A percentile compares a stretch with the other conserved stretches of the same genome.
Evolutionary conservation across 352 stramenopile genomes (phyloP).

Genomic region (Lagenidium giganteum): DNA sequence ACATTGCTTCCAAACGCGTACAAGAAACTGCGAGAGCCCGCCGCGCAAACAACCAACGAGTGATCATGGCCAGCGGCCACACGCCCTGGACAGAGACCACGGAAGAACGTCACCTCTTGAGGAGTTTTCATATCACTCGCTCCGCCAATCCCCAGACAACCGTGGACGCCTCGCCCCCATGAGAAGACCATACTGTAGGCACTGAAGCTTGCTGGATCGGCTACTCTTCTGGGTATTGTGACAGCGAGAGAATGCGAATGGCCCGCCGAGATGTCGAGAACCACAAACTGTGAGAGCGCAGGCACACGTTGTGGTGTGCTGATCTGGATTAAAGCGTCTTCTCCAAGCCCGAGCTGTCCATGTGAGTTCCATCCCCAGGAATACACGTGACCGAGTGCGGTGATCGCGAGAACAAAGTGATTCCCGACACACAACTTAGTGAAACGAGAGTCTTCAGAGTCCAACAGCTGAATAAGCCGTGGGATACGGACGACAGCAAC

Average conservation of each 20-base stretch:
- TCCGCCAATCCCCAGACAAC: constrained; percentile 59
- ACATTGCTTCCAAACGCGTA: constrained; percentile 72
- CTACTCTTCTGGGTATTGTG: constrained; percentile 13
- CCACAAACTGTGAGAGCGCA: constrained; percentile 17
- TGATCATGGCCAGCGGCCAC: constrained; percentile 54
- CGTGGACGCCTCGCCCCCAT: constrained; percentile 36
- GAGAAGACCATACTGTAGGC: constrained; percentile 39
- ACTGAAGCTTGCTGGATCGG: neutral
- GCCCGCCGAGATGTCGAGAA: constrained; percentile 43
- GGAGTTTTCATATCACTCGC: constrained; percentile 18
- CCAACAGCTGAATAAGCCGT: neutral
- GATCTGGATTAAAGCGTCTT: neutral
- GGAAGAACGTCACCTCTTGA: constrained; percentile 52
- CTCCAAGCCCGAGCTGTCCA: constrained; percentile 55
- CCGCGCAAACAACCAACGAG: constrained; percentile 51
- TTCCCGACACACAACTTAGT: constrained; percentile 50
- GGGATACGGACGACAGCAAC: constrained; percentile 5
- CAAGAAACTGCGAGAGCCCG: constrained; percentile 34
- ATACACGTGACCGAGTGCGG: constrained; percentile 29
- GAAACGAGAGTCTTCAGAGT: constrained; percentile 15
- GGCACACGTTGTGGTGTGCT: constrained; percentile 23
- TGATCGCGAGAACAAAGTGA: constrained; percentile 56
- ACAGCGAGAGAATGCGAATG: constrained; percentile 47
- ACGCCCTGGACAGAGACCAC: constrained; percentile 36
- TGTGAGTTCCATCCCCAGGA: constrained; percentile 54